Base-by-base conservation (phyloP, 768 basidiomycete species). In the Agrocybe praecox region DNA sequence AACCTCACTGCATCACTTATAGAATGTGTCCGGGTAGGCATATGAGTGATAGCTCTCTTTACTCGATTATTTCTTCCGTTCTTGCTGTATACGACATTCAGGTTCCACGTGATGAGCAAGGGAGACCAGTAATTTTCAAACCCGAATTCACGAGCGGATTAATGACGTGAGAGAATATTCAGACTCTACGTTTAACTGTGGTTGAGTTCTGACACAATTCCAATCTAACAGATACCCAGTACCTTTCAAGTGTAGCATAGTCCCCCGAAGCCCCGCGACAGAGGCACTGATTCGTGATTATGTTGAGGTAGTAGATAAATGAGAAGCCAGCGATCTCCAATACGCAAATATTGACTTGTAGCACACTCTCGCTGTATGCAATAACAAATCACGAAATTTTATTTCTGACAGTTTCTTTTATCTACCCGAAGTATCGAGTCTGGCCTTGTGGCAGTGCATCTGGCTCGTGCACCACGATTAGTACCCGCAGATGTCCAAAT, bases 21-120 rank as follows among this genome's bases (percentile, higher is more conserved):
- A 60, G 59, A 15, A 56, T 63, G 6, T 63, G 62, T 47, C 65
- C 65, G n/a, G 65, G 65, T 1, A 44, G 58, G 33, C 55, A 60
- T 36, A 51, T 62, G 26, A 56, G 61, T 23, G 57, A 63, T 46
- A 55, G 55, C 29, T 62, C 61, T 6, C 57, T 65, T 9, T 62
- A 49, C 33, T 57, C 55, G 11, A 53, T 59, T 8, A 53, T 64
- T 18, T 49, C 57, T 24, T 65, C 64, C 6, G 49, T 58, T 1
- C 53, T 65, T 4, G 60, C 64, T 10, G 55, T 57, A 17, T 67
- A 59, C 46, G 46, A 60, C 36, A 63, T 63, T 17, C 46, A 19
- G 15, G 48, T 60, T 8, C 54, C 64, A 1, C 21, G 58, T 10
- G 62, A 63, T 34, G 19, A 56, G 9, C 21, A 56, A 6, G 63